Evolutionary conservation across 2,329 filamentous ascomycete species (phyloP), one percentile per base, ranked within the genome.

Genomic region (Penicillium sclerotigenum): DNA sequence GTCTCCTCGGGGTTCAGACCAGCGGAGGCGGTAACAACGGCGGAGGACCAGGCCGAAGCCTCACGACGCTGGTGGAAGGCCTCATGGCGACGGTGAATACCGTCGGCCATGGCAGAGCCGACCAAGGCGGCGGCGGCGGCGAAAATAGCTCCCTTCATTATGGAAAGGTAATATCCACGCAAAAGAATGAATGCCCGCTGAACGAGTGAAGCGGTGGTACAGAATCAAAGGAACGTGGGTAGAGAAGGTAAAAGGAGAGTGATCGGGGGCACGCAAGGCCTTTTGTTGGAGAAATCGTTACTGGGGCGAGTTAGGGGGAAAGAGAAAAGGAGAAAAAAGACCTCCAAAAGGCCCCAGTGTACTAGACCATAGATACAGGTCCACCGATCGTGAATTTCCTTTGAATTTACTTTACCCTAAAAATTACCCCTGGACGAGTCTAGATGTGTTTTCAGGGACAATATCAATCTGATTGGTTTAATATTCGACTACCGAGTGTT

Each of bases 171-270:
- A 51, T 18, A 52, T 56, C 59, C 58, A 49, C 59, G 47, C 47
- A 58, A 71, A 68, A 74, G 88, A 71, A 89, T 77, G 87, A 90
- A 80, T 86, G 87, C 84, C 89, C 89, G 89, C 89, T 91, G 79
- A 93, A 91, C 76, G 89, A 71, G 74, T 77, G 68, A 75, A 71
- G 71, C 71, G 72, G 68, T 75, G 62, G 66, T 72, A 55, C 40
- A 36, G 42, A 41, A 54, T 43, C 38, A 10, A 56, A 54, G 33
- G 57, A 54, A 51, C 47, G 57, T 54, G 43, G 53, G 53, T 60
- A 53, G 53, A 31, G 34, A 54, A 52, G 50, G 46, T 51, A 40
- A 60, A 63, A 59, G 57, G 64, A 65, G 59, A 53, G 56, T 52
- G 37, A 31, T 46, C 55, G 59, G 47, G 62, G 62, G 64, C 61